A percentile compares a stretch with the other conserved stretches of the same genome.
Conservation (phyloP, 208 protist species). For the Acanthamoeba healyi region DNA sequence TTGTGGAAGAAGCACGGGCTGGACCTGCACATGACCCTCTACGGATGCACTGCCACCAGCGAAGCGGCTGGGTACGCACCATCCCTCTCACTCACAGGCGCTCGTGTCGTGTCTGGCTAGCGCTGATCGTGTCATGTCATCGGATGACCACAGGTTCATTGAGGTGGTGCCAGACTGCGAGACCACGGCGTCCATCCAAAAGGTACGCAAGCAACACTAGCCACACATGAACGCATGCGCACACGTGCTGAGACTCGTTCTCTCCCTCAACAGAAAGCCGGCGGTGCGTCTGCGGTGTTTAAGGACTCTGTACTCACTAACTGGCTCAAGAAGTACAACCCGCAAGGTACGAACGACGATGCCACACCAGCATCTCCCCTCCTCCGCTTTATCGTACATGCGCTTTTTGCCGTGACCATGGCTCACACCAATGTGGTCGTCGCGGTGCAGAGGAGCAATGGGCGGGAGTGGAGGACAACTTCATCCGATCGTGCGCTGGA, state of each 20-base stretch:
- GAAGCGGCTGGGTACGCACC: constrained; percentile 80
- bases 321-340: constrained; percentile 30
- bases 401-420: too few relatives aligned
- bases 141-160: constrained; percentile 87
- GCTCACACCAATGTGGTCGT: constrained; percentile 29
- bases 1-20: constrained; percentile 83
- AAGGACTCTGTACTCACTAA: background rate
- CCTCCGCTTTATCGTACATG: too few relatives aligned
- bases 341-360: constrained; percentile 10
- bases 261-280: background rate
- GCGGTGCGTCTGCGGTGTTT: constrained; percentile 31
- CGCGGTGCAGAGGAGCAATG: constrained; percentile 1
- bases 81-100: too few relatives aligned
- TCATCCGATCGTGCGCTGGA: constrained; percentile 90
- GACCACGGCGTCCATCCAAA: constrained; percentile 87
- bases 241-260: too few relatives aligned
- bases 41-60: constrained; percentile 87
- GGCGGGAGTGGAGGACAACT: background rate
- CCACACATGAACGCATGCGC: too few relatives aligned
- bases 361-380: background rate
- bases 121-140: too few relatives aligned
- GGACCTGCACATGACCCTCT: constrained; percentile 81
- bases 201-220: too few relatives aligned
- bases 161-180: constrained; percentile 88
- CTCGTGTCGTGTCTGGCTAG: background rate